Conservation (phyloP, 148 eudicot species). For the Rhododendron henanense region DNA sequence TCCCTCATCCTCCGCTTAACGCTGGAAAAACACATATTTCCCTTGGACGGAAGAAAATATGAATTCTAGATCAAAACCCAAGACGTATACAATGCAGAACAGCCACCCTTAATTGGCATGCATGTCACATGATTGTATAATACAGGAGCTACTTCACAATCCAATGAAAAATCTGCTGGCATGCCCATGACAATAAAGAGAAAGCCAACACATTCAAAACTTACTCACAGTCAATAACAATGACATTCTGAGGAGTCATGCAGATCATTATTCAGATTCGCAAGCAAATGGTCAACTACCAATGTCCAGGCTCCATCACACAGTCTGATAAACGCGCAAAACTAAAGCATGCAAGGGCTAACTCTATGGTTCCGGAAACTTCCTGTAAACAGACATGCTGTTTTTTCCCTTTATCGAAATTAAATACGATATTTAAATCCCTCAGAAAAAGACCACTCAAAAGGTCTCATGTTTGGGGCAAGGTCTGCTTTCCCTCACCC, state of each 20-base stretch:
- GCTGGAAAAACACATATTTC: not conserved
- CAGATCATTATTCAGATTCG: not conserved
- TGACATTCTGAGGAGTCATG: not conserved
- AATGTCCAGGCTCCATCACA: not conserved
- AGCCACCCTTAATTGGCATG: not conserved
- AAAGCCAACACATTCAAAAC: not conserved
- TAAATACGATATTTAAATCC: not conserved
- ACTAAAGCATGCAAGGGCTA: not conserved
- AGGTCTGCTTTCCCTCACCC: not conserved
- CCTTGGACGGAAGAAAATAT: not conserved
- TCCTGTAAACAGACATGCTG: not conserved
- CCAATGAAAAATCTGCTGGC: not conserved
- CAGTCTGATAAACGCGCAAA: not conserved
- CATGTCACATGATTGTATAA: not conserved
- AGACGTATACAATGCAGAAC: not conserved
- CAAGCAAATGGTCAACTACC: constrained; percentile 4
- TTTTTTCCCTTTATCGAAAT: not conserved
- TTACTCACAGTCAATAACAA: not conserved
- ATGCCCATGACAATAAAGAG: not conserved
- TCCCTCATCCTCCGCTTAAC: not conserved
- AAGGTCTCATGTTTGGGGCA: not conserved
- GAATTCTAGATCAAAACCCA: not conserved
- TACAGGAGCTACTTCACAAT: not conserved
- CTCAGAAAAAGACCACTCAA: not conserved
- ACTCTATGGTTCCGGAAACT: not conserved